Percentiles rank a stretch among this genome's conserved stretches.
Conservation (phyloP, 306 rosid species). For the Quercus rubra region DNA sequence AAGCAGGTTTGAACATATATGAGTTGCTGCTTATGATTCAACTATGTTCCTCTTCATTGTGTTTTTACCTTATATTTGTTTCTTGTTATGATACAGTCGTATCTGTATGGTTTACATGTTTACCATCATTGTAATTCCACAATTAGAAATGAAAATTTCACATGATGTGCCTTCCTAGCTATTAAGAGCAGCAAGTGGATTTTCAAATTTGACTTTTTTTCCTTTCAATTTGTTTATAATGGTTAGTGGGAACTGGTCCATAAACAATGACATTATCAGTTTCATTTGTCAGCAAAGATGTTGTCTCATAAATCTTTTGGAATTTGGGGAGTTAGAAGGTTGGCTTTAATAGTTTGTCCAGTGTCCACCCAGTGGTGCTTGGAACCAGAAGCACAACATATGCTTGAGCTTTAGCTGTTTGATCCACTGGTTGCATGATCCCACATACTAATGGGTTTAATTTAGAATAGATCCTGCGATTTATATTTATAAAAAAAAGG, state of each 20-base stretch:
- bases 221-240: not conserved
- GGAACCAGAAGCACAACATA: not conserved
- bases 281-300: not conserved
- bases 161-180: not conserved
- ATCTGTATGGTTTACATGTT: not conserved
- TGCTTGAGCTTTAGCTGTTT: not conserved
- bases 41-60: not conserved
- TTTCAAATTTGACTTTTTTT: not conserved
- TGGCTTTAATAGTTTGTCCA: not conserved
- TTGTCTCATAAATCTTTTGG: not conserved
- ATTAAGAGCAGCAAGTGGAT: not conserved
- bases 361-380: not conserved
- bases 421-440: not conserved
- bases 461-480: not conserved
- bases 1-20: constrained; percentile 64
- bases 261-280: not conserved
- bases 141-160: not conserved
- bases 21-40: not conserved
- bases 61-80: not conserved
- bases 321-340: not conserved
- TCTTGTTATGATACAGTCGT: not conserved
- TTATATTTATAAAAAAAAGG: no score
- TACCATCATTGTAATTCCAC: not conserved
- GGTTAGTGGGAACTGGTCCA: not conserved
- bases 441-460: not conserved